Evolutionary conservation across 2,329 filamentous ascomycete species (phyloP).

Genomic region (Neofusicoccum sp.): DNA sequence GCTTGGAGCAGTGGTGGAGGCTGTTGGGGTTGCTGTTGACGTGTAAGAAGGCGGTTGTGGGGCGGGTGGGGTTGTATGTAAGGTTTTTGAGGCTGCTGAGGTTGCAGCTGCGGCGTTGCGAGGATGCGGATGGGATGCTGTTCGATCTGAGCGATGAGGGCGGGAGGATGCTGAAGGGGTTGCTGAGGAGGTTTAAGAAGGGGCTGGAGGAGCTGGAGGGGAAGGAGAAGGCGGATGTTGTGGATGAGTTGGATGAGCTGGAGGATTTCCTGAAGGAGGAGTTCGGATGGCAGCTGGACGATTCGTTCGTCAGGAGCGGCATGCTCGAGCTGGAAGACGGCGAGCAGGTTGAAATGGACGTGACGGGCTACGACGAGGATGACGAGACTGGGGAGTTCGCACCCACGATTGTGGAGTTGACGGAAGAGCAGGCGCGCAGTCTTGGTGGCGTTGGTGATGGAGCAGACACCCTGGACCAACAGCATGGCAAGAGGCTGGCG

Average conservation of each 20-base stretch:
- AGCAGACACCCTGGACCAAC: slow-evolving; percentile 26
- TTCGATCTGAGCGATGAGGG: slow-evolving; percentile 59
- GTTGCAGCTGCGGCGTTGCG: slow-evolving; percentile 55
- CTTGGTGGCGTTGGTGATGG: slow-evolving; percentile 31
- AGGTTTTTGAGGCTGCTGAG: slow-evolving; percentile 50
- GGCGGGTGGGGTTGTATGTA: slow-evolving; percentile 52
- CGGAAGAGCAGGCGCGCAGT: slow-evolving; percentile 41
- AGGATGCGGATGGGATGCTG: slow-evolving; percentile 59
- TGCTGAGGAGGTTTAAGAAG: slow-evolving; percentile 54
- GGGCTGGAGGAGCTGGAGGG: slow-evolving; percentile 49
- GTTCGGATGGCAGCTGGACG: slow-evolving; percentile 59
- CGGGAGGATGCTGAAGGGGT: slow-evolving; percentile 50
- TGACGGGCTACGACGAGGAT: slow-evolving; percentile 54
- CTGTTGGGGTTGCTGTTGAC: slow-evolving; percentile 58
- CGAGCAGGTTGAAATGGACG: slow-evolving; percentile 60
- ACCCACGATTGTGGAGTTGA: slow-evolving; percentile 58
- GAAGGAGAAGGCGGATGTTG: slow-evolving; percentile 44
- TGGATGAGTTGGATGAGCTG: slow-evolving; percentile 54
- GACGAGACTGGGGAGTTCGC: slow-evolving; percentile 66
- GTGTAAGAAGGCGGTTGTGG: slow-evolving; percentile 51
- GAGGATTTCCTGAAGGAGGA: slow-evolving; percentile 54
- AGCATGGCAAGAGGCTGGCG: slow-evolving; percentile 36
- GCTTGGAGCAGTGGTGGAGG: slow-evolving; percentile 65
- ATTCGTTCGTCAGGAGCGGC: slow-evolving; percentile 54
- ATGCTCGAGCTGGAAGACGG: slow-evolving; percentile 63